Evolutionary conservation across 495 filamentous ascomycete species (phyloP), one percentile per base, ranked within the genome.

Genomic region (Ramalina peruviana): DNA sequence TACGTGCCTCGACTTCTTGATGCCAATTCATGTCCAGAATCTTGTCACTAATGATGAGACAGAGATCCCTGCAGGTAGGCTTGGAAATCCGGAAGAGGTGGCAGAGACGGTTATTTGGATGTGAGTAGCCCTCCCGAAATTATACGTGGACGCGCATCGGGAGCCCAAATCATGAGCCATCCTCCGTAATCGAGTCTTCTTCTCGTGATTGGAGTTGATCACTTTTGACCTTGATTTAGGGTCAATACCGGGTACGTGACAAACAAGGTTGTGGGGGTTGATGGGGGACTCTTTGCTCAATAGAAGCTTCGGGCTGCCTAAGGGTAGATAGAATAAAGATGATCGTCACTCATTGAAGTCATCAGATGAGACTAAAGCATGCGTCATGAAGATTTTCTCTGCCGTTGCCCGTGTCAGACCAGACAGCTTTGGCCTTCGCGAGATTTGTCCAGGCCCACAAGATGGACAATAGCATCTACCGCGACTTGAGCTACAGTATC

Each of bases 171-270:
- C 2, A 19, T 42, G 7, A n/a, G 40, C 17, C 2, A n/a, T 42
- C 0, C 3, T 42, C 30, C 30, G 9, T 33, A 2, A 13, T 42
- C 21, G 7, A n/a, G 4, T 2, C 21, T 42, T 42, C 21, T 23
- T 42, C 21, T 23, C 12, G 9, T 42, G 21, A 23, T 23, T 10
- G 17, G 3, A 6, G 6, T n/a, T 19, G 15, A 42, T 42, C 15
- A 11, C 3, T 12, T 42, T 42, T 42, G 9, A 42, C 15, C 4
- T 42, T 69, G 67, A 1, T 81, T 83, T 80, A 65, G 83, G 47
- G 75, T 74, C 48, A 75, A 66, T 51, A 86, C 80, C 13, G 83
- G 81, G 4, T 86, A 85, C 56, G 69, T 83, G 65, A 87, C 83
- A 4, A 78, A 54, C 11, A 53, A 55, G 25, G 42, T 54, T 72